A percentile compares a stretch with the other conserved stretches of the same genome.
These are phyloP conservation scores for Yarrowia sp. DNA, from an alignment of 805 yeast genomes.

Conservation along the genomic window DNA sequence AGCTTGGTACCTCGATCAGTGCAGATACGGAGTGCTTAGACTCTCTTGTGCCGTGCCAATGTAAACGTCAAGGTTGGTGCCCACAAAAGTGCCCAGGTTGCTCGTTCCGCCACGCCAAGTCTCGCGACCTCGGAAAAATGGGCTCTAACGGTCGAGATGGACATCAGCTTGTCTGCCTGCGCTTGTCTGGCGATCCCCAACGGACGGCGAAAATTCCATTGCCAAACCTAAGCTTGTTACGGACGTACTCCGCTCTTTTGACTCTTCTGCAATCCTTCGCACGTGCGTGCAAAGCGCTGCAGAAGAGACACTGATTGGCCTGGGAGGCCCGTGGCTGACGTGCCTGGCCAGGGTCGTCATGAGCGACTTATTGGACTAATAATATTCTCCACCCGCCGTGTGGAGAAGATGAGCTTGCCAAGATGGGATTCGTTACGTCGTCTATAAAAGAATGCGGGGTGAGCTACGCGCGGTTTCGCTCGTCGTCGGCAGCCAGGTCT, in stretches of 20 bases:
- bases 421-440: no score
- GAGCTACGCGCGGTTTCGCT: not conserved
- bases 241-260: not conserved
- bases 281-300: not conserved
- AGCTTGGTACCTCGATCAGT: constrained; percentile 9
- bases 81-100: no score
- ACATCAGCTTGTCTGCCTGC: not conserved
- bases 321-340: no score
- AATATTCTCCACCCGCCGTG: not conserved
- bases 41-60: constrained; percentile 1
- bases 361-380: not conserved
- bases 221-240: constrained; percentile 1
- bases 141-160: not conserved
- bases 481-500: not conserved
- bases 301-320: not conserved
- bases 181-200: not conserved
- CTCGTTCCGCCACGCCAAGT: no score
- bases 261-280: not conserved
- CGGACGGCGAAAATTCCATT: no score
- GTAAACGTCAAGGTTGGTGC: not conserved
- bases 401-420: no score
- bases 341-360: not conserved
- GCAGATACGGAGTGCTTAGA: constrained; percentile 4
- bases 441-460: no score
- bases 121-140: no score